Percentiles rank a stretch among this genome's conserved stretches.
These are phyloP conservation scores for Aspergillus pseudotamarii DNA, from an alignment of 2,329 filamentous ascomycete genomes.

Conservation along the genomic window DNA sequence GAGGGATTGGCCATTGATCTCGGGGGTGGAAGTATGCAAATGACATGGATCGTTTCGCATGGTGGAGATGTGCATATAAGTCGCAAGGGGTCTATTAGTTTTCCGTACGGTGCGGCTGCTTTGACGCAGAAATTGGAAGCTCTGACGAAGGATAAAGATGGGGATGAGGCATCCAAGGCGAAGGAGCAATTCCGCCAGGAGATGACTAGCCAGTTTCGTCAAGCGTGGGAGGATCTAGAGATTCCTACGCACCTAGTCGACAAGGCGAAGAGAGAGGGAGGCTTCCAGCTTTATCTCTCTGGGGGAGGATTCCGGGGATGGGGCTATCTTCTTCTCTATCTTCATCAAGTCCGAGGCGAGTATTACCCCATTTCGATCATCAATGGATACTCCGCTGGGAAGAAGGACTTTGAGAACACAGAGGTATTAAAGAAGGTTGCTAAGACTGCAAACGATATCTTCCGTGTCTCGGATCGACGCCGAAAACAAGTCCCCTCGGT, in stretches of 20 bases:
- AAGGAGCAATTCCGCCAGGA: slow-evolving; percentile 37
- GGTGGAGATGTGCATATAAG: slow-evolving; percentile 55
- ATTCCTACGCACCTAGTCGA: slow-evolving; percentile 58
- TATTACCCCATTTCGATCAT: slow-evolving; percentile 82
- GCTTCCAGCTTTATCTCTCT: slow-evolving; percentile 76
- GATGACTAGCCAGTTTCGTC: slow-evolving; percentile 60
- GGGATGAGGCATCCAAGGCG: slow-evolving; percentile 45
- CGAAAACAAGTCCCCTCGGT: slow-evolving; percentile 82
- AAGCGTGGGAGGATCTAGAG: slow-evolving; percentile 60
- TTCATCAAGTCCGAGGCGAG: slow-evolving; percentile 61
- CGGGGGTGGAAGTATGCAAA: slow-evolving; percentile 70
- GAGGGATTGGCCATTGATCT: slow-evolving; percentile 81
- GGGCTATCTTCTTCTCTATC: slow-evolving; percentile 81
- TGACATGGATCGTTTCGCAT: slow-evolving; percentile 65
- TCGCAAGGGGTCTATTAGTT: slow-evolving; percentile 61
- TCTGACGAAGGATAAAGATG: slow-evolving; percentile 39
- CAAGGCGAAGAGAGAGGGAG: slow-evolving; percentile 47
- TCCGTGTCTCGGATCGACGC: slow-evolving; percentile 76
- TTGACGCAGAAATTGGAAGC: slow-evolving; percentile 59
- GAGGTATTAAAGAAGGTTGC: slow-evolving; percentile 30
- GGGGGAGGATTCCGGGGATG: slow-evolving; percentile 88
- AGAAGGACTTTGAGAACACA: slow-evolving; percentile 34
- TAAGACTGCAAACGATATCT: slow-evolving; percentile 46
- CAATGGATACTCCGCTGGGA: slow-evolving; percentile 69
- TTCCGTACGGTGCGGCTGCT: slow-evolving; percentile 71